A percentile compares a stretch with the other conserved stretches of the same genome.
These are phyloP conservation scores for Trametes meyenii DNA, from an alignment of 768 basidiomycete species.

Conservation along the genomic window DNA sequence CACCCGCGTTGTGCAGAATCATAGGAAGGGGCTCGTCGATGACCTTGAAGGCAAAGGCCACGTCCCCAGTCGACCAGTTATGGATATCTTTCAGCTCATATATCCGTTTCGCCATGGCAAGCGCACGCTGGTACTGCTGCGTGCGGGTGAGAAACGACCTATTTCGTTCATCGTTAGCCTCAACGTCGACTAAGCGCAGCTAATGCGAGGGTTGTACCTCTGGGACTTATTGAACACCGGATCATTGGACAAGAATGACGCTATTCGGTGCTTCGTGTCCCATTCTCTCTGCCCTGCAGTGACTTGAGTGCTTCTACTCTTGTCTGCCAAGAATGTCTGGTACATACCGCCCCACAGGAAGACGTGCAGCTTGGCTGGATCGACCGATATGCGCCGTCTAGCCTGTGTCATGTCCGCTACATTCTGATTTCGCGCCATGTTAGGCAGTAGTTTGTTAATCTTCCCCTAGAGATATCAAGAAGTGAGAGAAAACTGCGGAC, in stretches of 20 bases:
- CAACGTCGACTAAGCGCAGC: not conserved
- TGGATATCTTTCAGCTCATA: constrained; percentile 60
- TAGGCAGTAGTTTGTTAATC: not conserved
- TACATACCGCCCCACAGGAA: constrained; percentile 50
- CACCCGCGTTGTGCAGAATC: constrained; percentile 41
- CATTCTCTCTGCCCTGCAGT: constrained; percentile 52
- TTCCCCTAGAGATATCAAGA: too few species aligned
- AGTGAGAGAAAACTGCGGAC: too few species aligned
- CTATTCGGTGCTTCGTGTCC: constrained; percentile 49
- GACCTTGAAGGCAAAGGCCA: constrained; percentile 45
- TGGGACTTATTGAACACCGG: constrained; percentile 60
- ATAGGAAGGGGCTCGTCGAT: constrained; percentile 60
- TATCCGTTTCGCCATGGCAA: constrained; percentile 57
- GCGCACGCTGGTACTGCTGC: constrained; percentile 57
- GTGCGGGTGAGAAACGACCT: constrained; percentile 62
- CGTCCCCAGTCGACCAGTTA: constrained; percentile 55
- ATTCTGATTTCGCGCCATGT: constrained; percentile 11
- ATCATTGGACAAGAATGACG: constrained; percentile 52
- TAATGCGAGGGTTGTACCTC: constrained; percentile 41
- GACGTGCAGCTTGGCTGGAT: constrained; percentile 46
- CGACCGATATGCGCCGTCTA: constrained; percentile 45
- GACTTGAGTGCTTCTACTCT: not conserved
- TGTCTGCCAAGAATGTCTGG: constrained; percentile 42
- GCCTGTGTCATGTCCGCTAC: constrained; percentile 52
- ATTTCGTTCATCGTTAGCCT: not conserved